phyloP scores from a whole-genome alignment of 106 monocot species.

The Posidonia australis region DNA sequence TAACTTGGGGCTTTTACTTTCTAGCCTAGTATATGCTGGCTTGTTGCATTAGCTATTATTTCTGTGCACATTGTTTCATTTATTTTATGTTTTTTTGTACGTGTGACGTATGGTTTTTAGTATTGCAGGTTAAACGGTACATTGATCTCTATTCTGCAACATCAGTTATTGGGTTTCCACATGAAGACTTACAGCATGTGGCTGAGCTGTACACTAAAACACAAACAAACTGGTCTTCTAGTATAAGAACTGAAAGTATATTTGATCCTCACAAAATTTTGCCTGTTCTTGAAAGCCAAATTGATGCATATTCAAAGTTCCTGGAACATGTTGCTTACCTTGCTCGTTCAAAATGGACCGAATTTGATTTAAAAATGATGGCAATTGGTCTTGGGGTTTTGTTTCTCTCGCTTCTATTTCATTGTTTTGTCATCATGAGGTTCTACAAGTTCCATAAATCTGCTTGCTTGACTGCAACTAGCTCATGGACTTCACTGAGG shows the following conservation, averaged over 20 bases:
- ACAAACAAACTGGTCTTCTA: constrained; percentile 45
- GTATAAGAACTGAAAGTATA: constrained; percentile 12
- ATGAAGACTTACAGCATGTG: constrained; percentile 51
- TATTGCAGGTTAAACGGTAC: constrained; percentile 81
- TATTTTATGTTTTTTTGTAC: neutral
- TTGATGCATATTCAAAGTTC: constrained; percentile 72
- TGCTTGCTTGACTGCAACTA: constrained; percentile 1
- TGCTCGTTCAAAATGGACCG: constrained; percentile 93
- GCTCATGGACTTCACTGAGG: constrained; percentile 12
- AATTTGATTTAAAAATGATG: constrained; percentile 84
- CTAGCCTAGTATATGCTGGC: no score
- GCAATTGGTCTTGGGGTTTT: constrained; percentile 50
- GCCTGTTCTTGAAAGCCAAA: constrained; percentile 35
- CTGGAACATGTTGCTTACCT: constrained; percentile 73
- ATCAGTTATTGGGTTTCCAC: constrained; percentile 79
- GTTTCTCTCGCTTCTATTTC: constrained; percentile 44
- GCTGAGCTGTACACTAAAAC: constrained; percentile 38
- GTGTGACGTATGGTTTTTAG: neutral
- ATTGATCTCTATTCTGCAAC: constrained; percentile 81
- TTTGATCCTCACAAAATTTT: constrained; percentile 5
- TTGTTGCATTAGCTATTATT: neutral
- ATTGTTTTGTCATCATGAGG: constrained; percentile 32
- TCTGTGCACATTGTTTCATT: neutral
- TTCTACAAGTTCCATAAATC: constrained; percentile 10
- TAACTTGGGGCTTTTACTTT: no score